phyloP scores from a whole-genome alignment of 352 stramenopile genomes.

The Globisporangium cylindrosporum region DNA sequence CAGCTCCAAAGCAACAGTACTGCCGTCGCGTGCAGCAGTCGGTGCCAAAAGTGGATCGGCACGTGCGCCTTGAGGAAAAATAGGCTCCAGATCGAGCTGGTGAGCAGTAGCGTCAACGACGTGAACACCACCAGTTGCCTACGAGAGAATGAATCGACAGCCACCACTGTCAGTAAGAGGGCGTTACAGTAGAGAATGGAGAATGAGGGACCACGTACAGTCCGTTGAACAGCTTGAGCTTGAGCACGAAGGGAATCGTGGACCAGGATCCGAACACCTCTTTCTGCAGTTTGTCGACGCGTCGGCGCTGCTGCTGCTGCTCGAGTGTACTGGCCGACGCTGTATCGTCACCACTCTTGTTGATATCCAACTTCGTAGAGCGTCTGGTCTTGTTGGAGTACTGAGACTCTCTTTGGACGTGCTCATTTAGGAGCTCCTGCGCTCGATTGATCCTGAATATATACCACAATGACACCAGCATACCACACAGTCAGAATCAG shows the following conservation, averaged over 20 bases:
- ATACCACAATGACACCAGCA: neutral
- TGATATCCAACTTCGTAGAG: too few relatives aligned
- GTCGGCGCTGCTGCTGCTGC: neutral
- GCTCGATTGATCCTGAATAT: slow-evolving; percentile 14
- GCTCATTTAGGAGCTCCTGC: slow-evolving; percentile 16
- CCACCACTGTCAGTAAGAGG: neutral
- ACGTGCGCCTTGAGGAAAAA: slow-evolving; percentile 68
- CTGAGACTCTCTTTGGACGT: slow-evolving; percentile 1
- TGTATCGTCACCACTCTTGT: neutral
- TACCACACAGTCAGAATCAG: neutral
- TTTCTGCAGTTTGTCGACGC: neutral
- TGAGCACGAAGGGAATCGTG: slow-evolving; percentile 44
- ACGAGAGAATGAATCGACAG: neutral
- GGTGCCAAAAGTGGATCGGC: slow-evolving; percentile 72
- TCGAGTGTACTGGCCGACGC: neutral
- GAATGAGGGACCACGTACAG: slow-evolving; percentile 36
- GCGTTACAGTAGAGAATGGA: neutral
- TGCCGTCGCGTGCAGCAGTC: slow-evolving; percentile 63
- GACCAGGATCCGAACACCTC: slow-evolving; percentile 25
- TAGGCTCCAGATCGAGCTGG: slow-evolving; percentile 73
- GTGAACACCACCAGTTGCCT: slow-evolving; percentile 59
- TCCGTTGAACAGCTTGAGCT: slow-evolving; percentile 66
- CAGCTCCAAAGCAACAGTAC: slow-evolving; percentile 81
- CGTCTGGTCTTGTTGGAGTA: neutral
- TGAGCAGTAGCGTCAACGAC: slow-evolving; percentile 50